Conservation (phyloP, 2,329 filamentous ascomycete genomes). For the Talaromyces sp. region DNA sequence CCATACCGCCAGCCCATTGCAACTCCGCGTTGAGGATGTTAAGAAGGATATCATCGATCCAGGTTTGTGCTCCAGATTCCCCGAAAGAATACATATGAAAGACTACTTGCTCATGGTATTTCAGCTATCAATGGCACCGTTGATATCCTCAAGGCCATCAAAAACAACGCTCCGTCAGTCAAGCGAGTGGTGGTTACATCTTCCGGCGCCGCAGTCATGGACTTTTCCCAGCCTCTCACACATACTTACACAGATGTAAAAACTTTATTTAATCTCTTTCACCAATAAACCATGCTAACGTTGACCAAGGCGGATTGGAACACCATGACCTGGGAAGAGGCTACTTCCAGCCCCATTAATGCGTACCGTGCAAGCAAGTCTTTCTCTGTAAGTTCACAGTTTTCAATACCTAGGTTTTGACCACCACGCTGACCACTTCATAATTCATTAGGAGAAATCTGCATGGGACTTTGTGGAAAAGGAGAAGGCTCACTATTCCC, state of each 20-base stretch:
- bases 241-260: slow-evolving; percentile 7
- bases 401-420: not conserved
- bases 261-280: slow-evolving; percentile 35
- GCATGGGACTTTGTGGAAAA: slow-evolving; percentile 57
- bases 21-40: slow-evolving; percentile 52
- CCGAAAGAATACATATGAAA: not conserved
- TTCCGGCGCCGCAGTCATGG: slow-evolving; percentile 55
- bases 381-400: slow-evolving; percentile 22
- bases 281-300: slow-evolving; percentile 19
- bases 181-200: slow-evolving; percentile 65
- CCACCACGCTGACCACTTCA: not conserved
- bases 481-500: slow-evolving; percentile 49
- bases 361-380: slow-evolving; percentile 52
- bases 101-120: not conserved
- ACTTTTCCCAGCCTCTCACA: slow-evolving; percentile 5
- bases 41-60: slow-evolving; percentile 17
- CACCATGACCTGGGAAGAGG: slow-evolving; percentile 26
- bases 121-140: slow-evolving; percentile 56
- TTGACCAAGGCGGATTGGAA: slow-evolving; percentile 28
- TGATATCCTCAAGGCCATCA: slow-evolving; percentile 54
- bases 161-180: slow-evolving; percentile 55
- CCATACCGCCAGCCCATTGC: slow-evolving; percentile 67
- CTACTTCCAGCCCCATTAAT: slow-evolving; percentile 23
- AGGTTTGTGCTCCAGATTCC: slow-evolving; percentile 5
- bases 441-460: slow-evolving; percentile 43